These are phyloP conservation scores for Pleurostoma richardsiae DNA, from an alignment of 2,329 filamentous ascomycete species.

Conservation along the genomic window DNA sequence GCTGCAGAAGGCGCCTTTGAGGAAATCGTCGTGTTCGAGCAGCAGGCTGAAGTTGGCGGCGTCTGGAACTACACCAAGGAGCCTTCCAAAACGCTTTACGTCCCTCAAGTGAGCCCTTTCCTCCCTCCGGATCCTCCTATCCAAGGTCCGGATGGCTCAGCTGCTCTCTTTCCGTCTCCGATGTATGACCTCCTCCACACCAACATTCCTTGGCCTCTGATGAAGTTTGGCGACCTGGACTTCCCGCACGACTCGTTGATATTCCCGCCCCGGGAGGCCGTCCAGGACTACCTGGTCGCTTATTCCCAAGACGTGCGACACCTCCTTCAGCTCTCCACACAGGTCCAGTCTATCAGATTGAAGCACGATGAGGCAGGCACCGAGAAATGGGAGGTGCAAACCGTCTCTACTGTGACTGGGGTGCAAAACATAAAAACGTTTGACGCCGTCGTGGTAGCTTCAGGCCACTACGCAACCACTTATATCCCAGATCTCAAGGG, in stretches of 20 bases:
- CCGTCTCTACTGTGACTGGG: slow-evolving; percentile 42
- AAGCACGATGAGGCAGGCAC: slow-evolving; percentile 18
- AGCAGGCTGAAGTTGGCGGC: slow-evolving; percentile 71
- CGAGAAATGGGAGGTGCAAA: slow-evolving; percentile 58
- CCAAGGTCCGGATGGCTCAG: slow-evolving; percentile 28
- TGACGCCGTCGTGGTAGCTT: slow-evolving; percentile 72
- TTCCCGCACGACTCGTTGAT: slow-evolving; percentile 63
- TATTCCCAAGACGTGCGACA: slow-evolving; percentile 66
- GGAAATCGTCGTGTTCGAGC: slow-evolving; percentile 74
- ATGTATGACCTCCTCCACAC: slow-evolving; percentile 80
- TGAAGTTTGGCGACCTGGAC: slow-evolving; percentile 69
- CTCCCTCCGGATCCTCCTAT: slow-evolving; percentile 59
- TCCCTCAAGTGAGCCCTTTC: slow-evolving; percentile 67
- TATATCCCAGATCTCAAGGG: slow-evolving; percentile 60
- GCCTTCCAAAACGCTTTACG: slow-evolving; percentile 37
- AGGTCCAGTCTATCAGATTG: slow-evolving; percentile 57
- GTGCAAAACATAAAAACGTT: slow-evolving; percentile 43
- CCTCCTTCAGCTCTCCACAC: slow-evolving; percentile 64
- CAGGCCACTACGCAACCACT: slow-evolving; percentile 68
- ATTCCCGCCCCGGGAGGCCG: slow-evolving; percentile 67
- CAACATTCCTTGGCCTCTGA: slow-evolving; percentile 78
- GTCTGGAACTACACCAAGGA: slow-evolving; percentile 74
- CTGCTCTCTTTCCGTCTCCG: slow-evolving; percentile 70
- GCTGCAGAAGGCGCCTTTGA: slow-evolving; percentile 62
- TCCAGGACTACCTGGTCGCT: slow-evolving; percentile 67